Evolutionary conservation across 306 rosid genomes (phyloP).

Genomic region (Medicago lupulina): DNA sequence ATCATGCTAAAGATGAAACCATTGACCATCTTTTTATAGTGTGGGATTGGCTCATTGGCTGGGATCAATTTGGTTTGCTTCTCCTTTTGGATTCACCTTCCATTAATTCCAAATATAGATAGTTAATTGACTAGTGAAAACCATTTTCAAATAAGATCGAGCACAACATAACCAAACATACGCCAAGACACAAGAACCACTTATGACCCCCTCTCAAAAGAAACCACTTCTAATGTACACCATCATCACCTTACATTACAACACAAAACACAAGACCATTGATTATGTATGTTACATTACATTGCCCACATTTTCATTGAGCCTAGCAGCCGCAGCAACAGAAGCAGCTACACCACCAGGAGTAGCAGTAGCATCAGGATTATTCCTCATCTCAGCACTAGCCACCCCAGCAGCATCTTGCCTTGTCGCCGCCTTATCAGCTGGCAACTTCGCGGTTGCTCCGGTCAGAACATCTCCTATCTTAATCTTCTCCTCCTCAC

Average conservation of each 20-base stretch:
- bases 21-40: too few species aligned
- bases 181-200: background rate
- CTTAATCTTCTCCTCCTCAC: conserved; percentile 59
- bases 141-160: too few species aligned
- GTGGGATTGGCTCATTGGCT: too few species aligned
- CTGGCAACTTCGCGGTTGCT: conserved; percentile 57
- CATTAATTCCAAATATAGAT: too few species aligned
- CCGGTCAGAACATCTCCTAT: conserved; percentile 55
- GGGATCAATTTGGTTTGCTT: too few species aligned
- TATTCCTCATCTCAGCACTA: conserved; percentile 69
- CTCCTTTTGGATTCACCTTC: too few species aligned
- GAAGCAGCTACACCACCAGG: conserved; percentile 82
- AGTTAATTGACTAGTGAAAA: too few species aligned
- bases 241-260: background rate
- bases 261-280: background rate
- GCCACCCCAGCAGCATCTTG: conserved; percentile 71
- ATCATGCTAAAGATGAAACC: too few species aligned
- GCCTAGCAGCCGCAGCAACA: conserved; percentile 68
- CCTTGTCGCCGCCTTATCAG: conserved; percentile 60
- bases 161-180: background rate
- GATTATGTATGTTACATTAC: background rate
- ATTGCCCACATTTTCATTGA: conserved; percentile 50
- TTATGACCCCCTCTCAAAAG: background rate
- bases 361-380: conserved; percentile 40
- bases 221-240: background rate